Evolutionary conservation across 2,329 filamentous ascomycete species (phyloP), one percentile per base, ranked within the genome.

Genomic region (Fusarium buxicola): DNA sequence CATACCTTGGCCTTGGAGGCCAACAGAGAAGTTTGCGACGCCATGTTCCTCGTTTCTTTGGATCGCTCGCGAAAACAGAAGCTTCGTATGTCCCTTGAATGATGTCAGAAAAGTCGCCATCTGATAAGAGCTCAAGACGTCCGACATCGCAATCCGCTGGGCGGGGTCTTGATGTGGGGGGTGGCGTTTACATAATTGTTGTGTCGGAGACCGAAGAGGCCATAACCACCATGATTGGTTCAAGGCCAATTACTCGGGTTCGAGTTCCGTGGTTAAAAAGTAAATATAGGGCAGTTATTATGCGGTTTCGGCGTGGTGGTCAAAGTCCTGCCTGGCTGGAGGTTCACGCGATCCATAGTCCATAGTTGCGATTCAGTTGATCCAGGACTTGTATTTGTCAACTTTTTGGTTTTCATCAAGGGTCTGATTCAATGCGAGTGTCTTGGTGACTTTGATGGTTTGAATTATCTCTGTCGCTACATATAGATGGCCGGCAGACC

Each of bases 1-100:
- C 8, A 1, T 60, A 72, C 70, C 32, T 68, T 72, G 27, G 65
- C 49, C 45, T 54, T 68, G 3, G 60, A 47, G 7, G 69, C 63
- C 12, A 72, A 65, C 3, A 71, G 55, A 3, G 69, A 65, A 5
- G 62, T 31, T 32, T 54, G 55, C 7, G 69, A 48, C 3, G 63
- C 45, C 69, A 72, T 72, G 41, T 55, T 54, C 3, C 10, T 21
- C 12, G 8, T 2, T 8, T 15, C 8, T 21, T 21, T 4, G 24
- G 13, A 10, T 48, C 45, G 8, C 4, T 12, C 18, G 21, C 21
- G 21, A 21, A 21, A 21, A 18, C 16, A 16, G 11, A 13, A 11
- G 11, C 13, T 15, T 11, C 12, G 25, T 10, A 28, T 15, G 21
- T 43, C 11, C 8, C 4, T 11, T 27, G 27, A 18, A 12, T 1